Base-by-base conservation (phyloP, 371 early-diverging fungal genomes). In the Apophysomyces ossiformis region DNA sequence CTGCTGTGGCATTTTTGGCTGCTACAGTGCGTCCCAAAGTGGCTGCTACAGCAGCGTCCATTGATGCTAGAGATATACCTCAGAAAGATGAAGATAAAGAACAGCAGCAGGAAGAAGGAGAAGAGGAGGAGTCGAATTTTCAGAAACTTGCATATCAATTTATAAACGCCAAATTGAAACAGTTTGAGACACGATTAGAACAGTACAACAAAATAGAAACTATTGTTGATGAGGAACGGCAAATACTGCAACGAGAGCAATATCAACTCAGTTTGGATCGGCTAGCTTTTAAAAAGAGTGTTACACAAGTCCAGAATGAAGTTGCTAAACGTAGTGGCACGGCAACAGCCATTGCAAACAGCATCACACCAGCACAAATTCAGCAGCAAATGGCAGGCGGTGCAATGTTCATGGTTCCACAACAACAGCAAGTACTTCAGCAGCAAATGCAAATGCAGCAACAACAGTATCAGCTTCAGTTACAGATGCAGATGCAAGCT, bases 1-100 rank as follows among this genome's bases (percentile, higher is more conserved):
- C 94, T 7, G 90, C 97, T 0, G 94, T 98, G 1, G 95, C 99
- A 0, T 98, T 98, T 70, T 78, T 99, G 70, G 95, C 96, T 2
- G 89, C 94, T n/a, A 88, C 92, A 7, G 97, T 99, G 8, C 87
- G 92, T 69, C 97, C 99, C 0, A 83, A 90, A 32, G 95, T 99
- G 1, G 99, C 98, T 1, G 87, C 91, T 6, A 95, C 94, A 1
- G 95, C 96, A 9, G 96, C 39, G 16, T 46, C 39, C 6, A 61
- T 56, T 65, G 38, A 65, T 15, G 58, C 37, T 18, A 50, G 21
- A 21, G 58, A 58, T 36, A 58, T 4, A 58, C 37, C 50, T 5
- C 43, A 50, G 43, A 44, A 50, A 62, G 21, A 63, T 15, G 50
- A 44, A 50, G 68, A 64, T 41, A 57, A 70, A 11, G 62, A 26